These are phyloP conservation scores for Gymnopus androsaceus DNA, from an alignment of 1,284 basidiomycete species.

Conservation along the genomic window DNA sequence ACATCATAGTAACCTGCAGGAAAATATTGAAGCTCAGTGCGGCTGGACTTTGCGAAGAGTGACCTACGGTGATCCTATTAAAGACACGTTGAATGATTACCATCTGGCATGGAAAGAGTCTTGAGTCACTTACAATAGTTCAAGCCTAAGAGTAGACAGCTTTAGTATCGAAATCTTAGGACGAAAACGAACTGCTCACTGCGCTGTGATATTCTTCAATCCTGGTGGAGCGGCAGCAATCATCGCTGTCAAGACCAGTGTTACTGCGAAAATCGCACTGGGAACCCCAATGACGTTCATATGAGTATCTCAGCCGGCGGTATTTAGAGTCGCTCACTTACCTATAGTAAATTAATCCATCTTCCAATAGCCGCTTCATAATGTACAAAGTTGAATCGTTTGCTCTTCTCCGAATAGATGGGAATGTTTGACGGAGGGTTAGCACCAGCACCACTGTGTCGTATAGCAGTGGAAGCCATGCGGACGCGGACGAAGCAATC, in stretches of 20 bases:
- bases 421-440: slow-evolving; percentile 47
- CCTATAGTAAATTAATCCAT: slow-evolving; percentile 59
- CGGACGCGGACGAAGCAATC: slow-evolving; percentile 45
- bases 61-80: slow-evolving; percentile 28
- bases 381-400: slow-evolving; percentile 37
- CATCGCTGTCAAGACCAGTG: slow-evolving; percentile 53
- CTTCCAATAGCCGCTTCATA: slow-evolving; percentile 47
- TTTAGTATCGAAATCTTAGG: too few species aligned
- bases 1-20: slow-evolving; percentile 56
- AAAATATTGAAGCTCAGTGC: too few species aligned
- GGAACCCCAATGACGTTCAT: too few species aligned
- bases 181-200: slow-evolving; percentile 41
- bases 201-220: slow-evolving; percentile 53
- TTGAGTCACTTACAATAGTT: slow-evolving; percentile 52
- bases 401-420: slow-evolving; percentile 37
- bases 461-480: slow-evolving; percentile 58
- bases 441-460: slow-evolving; percentile 54
- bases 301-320: not conserved
- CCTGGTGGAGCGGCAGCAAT: slow-evolving; percentile 44
- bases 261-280: slow-evolving; percentile 56
- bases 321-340: slow-evolving; percentile 23
- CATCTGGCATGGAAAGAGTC: not conserved
- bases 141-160: slow-evolving; percentile 32
- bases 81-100: not conserved
- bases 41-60: too few species aligned